Conservation (phyloP, 352 stramenopile genomes). For the Pythium apleroticum region DNA sequence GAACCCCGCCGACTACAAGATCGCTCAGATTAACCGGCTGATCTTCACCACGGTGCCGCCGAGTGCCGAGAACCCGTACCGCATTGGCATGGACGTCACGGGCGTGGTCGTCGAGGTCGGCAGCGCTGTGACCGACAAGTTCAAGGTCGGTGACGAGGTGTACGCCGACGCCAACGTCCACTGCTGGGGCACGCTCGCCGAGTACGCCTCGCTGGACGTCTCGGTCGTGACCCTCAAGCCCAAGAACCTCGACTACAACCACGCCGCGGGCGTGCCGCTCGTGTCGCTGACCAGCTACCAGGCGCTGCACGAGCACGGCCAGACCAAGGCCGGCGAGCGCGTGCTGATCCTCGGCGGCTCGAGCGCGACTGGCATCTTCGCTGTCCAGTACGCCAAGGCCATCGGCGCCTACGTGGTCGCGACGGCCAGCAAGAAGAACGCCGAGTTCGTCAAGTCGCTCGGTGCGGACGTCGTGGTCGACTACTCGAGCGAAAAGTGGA, state of each 20-base stretch:
- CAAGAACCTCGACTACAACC: conserved; percentile 37
- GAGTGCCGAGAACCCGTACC: conserved; percentile 24
- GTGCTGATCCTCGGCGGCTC: conserved; percentile 49
- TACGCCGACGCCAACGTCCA: conserved; percentile 25
- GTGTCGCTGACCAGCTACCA: conserved; percentile 44
- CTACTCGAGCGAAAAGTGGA: conserved; percentile 39
- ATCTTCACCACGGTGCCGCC: neutral
- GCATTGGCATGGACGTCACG: conserved; percentile 40
- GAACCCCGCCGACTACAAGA: conserved; percentile 16
- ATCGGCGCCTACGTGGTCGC: conserved; percentile 22
- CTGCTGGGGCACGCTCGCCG: conserved; percentile 29
- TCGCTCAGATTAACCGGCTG: conserved; percentile 5
- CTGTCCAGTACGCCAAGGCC: conserved; percentile 43
- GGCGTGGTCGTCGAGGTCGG: conserved; percentile 32
- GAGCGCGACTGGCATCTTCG: conserved; percentile 39
- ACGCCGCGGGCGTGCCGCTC: conserved; percentile 40
- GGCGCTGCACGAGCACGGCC: conserved; percentile 29
- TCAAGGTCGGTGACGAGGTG: conserved; percentile 18
- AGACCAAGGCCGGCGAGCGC: conserved; percentile 34
- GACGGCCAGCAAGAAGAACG: conserved; percentile 38
- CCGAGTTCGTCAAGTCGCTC: conserved; percentile 33
- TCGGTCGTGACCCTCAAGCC: conserved; percentile 42
- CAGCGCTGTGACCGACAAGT: neutral
- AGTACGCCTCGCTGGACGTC: conserved; percentile 39
- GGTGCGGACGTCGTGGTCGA: conserved; percentile 48